A percentile compares a stretch with the other conserved stretches of the same genome.
Evolutionary conservation across 1,284 basidiomycete genomes (phyloP).

Genomic region (Tylopilus orsonianus): DNA sequence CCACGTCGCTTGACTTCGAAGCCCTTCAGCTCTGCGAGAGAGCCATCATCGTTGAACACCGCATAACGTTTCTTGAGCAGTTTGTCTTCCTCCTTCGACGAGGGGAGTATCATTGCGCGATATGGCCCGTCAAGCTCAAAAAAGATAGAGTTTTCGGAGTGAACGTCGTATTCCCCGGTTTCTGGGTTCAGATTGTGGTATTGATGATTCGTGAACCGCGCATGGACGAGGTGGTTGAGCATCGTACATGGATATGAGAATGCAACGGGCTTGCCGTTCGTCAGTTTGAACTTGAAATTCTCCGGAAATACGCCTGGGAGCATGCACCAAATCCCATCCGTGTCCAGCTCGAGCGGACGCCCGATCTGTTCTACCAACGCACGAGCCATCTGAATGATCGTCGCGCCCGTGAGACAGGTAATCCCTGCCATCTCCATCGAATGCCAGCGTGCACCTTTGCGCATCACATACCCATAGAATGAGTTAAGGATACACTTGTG

Average conservation of each 20-base stretch:
- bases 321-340: conserved; percentile 99
- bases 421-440: conserved; percentile 99
- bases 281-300: conserved; percentile 94
- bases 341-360: conserved; percentile 95
- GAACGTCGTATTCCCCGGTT: conserved; percentile 82
- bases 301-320: conserved; percentile 97
- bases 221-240: conserved; percentile 98
- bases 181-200: conserved; percentile 92
- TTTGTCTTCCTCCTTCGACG: conserved; percentile 99
- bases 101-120: conserved; percentile 98
- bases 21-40: conserved; percentile 95
- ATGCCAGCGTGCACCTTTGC: conserved; percentile 99
- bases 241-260: conserved; percentile 99
- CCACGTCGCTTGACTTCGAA: conserved; percentile 99
- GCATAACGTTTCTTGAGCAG: conserved; percentile 98
- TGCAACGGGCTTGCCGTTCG: conserved; percentile 82
- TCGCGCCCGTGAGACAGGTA: conserved; percentile 98
- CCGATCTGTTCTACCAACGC: conserved; percentile 97
- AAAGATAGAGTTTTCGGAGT: conserved; percentile 99
- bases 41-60: conserved; percentile 99
- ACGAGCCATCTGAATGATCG: conserved; percentile 99
- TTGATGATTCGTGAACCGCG: conserved; percentile 95
- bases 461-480: conserved; percentile 99
- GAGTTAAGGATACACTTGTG: conserved; percentile 99
- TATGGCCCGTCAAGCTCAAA: conserved; percentile 99